A percentile compares a stretch with the other conserved stretches of the same genome.
These are phyloP conservation scores for Xylaria sp. DNA, from an alignment of 2,329 filamentous ascomycete genomes.

Conservation along the genomic window DNA sequence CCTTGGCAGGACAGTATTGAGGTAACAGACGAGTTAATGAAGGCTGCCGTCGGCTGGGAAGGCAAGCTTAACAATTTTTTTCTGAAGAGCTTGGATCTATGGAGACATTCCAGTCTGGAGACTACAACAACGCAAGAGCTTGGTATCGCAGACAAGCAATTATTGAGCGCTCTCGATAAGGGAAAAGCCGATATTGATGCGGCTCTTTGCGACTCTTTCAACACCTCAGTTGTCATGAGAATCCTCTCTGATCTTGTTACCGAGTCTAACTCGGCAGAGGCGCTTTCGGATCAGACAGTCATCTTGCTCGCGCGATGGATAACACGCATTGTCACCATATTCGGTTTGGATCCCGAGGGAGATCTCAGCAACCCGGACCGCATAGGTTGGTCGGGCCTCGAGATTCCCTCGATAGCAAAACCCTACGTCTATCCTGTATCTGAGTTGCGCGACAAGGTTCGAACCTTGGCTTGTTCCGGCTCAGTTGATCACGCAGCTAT, in stretches of 20 bases:
- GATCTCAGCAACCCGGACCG: conserved; percentile 21
- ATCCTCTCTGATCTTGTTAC: conserved; percentile 32
- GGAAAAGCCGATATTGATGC: conserved; percentile 27
- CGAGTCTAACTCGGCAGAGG: conserved; percentile 31
- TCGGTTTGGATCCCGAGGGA: conserved; percentile 30
- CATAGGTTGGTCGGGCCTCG: conserved; percentile 32
- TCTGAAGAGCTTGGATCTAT: conserved; percentile 25
- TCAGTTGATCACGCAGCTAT: conserved; percentile 28
- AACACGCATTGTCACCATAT: conserved; percentile 32
- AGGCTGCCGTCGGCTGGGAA: conserved; percentile 31
- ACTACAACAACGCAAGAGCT: conserved; percentile 22
- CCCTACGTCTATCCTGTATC: conserved; percentile 34
- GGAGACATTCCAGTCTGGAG: conserved; percentile 16
- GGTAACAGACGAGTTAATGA: conserved; percentile 33
- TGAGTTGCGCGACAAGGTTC: conserved; percentile 35
- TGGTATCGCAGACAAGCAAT: conserved; percentile 20
- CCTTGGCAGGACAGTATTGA: conserved; percentile 34
- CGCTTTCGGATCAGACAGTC: conserved; percentile 29
- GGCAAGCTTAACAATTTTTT: conserved; percentile 34
- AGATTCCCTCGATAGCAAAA: conserved; percentile 25
- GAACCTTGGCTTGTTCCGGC: conserved; percentile 27
- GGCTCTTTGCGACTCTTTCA: conserved; percentile 35
- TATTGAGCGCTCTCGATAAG: conserved; percentile 29
- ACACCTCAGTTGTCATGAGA: conserved; percentile 33
- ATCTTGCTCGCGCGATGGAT: conserved; percentile 29